Percentiles rank a stretch among this genome's conserved stretches.
Evolutionary conservation across 2,329 filamentous ascomycete genomes (phyloP).

Genomic region (Ceratocystis eucalypticola): DNA sequence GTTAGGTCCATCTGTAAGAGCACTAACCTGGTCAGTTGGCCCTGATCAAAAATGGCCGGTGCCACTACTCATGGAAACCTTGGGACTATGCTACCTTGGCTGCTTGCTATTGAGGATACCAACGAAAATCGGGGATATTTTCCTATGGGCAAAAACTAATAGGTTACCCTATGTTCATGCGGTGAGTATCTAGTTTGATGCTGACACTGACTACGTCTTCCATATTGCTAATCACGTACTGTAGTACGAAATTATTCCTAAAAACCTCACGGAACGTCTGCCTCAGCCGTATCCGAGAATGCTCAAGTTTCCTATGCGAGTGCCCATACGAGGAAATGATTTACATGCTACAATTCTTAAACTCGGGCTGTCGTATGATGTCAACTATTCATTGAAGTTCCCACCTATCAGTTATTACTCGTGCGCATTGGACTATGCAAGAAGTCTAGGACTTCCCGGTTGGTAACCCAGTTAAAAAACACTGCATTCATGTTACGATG

Average conservation of each 20-base stretch:
- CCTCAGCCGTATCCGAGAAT: constrained; percentile 46
- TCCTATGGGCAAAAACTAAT: constrained; percentile 51
- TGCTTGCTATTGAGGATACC: constrained; percentile 63
- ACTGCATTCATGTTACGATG: not conserved
- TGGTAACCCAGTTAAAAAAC: constrained; percentile 23
- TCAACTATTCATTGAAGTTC: constrained; percentile 56
- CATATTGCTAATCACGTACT: constrained; percentile 22
- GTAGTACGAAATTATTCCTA: constrained; percentile 45
- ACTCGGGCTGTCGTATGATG: constrained; percentile 48
- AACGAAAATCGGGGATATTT: constrained; percentile 59
- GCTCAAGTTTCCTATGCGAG: constrained; percentile 38
- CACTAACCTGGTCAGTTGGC: constrained; percentile 34
- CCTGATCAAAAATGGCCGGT: constrained; percentile 37
- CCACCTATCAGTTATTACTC: constrained; percentile 59
- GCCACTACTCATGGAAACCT: constrained; percentile 59
- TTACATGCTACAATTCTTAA: constrained; percentile 53
- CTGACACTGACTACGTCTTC: not conserved
- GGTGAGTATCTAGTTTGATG: constrained; percentile 30
- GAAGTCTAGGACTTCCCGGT: constrained; percentile 62
- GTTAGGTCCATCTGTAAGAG: constrained; percentile 23
- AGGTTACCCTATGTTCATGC: constrained; percentile 61
- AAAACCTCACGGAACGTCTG: constrained; percentile 49
- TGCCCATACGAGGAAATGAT: constrained; percentile 36
- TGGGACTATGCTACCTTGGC: constrained; percentile 70
- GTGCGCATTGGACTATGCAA: constrained; percentile 55